These are phyloP conservation scores for Tuber magnatum DNA, from an alignment of 495 filamentous ascomycete genomes.

Conservation along the genomic window DNA sequence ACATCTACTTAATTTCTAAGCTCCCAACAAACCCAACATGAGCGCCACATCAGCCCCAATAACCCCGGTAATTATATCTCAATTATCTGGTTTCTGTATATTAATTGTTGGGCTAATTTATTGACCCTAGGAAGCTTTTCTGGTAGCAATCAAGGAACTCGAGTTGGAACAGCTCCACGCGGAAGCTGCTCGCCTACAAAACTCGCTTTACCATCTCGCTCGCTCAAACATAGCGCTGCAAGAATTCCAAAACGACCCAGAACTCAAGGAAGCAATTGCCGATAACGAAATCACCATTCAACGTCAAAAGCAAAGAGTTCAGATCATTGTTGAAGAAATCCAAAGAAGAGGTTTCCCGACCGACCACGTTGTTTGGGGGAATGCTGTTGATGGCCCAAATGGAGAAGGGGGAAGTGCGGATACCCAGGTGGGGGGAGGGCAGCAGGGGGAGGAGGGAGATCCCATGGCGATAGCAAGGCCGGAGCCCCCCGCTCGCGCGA, in stretches of 20 bases:
- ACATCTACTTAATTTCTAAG: background rate
- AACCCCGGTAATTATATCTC: conserved; percentile 16
- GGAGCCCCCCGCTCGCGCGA: background rate
- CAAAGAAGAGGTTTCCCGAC: conserved; percentile 57
- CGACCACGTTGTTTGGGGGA: conserved; percentile 38
- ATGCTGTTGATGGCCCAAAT: background rate
- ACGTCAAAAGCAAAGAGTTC: conserved; percentile 54
- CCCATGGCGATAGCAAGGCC: background rate
- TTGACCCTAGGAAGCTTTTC: conserved; percentile 44
- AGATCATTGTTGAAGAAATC: conserved; percentile 54
- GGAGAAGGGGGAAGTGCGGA: background rate
- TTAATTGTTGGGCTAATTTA: conserved; percentile 6
- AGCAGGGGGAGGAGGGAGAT: background rate
- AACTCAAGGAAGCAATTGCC: conserved; percentile 47
- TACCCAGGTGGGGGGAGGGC: background rate
- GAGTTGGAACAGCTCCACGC: conserved; percentile 55
- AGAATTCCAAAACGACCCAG: conserved; percentile 49
- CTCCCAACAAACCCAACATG: conserved; percentile 10
- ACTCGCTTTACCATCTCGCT: conserved; percentile 58
- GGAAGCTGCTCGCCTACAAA: conserved; percentile 62
- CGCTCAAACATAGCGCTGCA: conserved; percentile 54
- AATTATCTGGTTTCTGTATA: background rate
- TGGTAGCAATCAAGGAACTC: conserved; percentile 55
- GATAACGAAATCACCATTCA: conserved; percentile 58
- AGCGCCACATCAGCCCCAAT: conserved; percentile 28